Evolutionary conservation across 805 yeast species (phyloP).

Genomic region (Candida fluviatilis): DNA sequence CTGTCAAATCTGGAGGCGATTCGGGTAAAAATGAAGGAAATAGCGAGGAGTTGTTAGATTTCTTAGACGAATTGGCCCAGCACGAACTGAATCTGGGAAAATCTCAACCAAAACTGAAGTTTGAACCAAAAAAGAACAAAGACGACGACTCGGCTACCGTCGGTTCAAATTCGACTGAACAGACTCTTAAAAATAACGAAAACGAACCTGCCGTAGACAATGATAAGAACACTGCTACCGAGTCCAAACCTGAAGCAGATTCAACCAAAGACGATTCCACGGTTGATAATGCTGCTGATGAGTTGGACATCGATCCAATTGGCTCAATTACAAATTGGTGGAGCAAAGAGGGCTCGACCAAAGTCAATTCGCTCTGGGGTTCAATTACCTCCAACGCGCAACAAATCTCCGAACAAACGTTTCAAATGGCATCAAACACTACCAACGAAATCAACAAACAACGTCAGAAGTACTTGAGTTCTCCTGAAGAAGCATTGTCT

Average conservation of each 20-base stretch:
- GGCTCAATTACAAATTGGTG: conserved; percentile 72
- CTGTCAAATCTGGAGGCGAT: conserved; percentile 9
- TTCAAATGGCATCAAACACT: conserved; percentile 44
- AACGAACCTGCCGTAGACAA: conserved; percentile 2
- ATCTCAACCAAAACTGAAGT: conserved; percentile 16
- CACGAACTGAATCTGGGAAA: conserved; percentile 39
- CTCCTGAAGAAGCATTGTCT: conserved; percentile 10
- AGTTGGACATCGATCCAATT: conserved; percentile 51
- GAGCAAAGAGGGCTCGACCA: conserved; percentile 72
- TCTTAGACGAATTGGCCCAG: conserved; percentile 67
- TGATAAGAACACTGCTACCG: not conserved
- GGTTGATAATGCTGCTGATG: conserved; percentile 11
- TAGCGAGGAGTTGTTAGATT: conserved; percentile 52
- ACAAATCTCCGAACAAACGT: conserved; percentile 46
- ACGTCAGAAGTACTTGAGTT: conserved; percentile 31
- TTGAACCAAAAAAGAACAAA: conserved; percentile 26
- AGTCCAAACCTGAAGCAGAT: not conserved
- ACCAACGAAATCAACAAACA: conserved; percentile 38
- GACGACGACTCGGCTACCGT: conserved; percentile 8
- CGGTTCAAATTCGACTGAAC: conserved; percentile 8
- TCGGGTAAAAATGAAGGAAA: conserved; percentile 26
- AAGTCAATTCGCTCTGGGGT: conserved; percentile 66
- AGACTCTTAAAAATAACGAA: conserved; percentile 13
- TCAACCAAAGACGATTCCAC: not conserved
- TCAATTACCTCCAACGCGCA: conserved; percentile 53